Conservation (phyloP, 192 early-diverging fungal genomes). For the Linnemannia zychae region DNA sequence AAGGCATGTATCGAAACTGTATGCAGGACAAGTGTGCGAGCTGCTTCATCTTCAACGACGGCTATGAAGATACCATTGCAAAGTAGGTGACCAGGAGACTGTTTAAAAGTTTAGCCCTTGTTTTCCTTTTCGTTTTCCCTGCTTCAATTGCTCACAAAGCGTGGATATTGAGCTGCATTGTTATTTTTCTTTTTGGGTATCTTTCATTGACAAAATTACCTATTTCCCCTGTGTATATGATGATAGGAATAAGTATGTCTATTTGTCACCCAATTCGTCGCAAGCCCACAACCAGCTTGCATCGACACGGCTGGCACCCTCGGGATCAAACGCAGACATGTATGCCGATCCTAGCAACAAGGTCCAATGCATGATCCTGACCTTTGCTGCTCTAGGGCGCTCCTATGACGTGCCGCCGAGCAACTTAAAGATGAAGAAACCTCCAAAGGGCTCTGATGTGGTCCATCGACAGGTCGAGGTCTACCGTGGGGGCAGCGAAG, state of each 20-base stretch:
- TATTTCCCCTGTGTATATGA: neutral
- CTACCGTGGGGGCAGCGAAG: neutral
- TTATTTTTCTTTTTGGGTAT: neutral
- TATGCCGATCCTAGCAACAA: constrained; percentile 20
- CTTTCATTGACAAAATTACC: neutral
- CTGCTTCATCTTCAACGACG: constrained; percentile 57
- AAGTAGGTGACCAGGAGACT: constrained; percentile 20
- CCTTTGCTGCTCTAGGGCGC: constrained; percentile 39
- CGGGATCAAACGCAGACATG: constrained; percentile 9
- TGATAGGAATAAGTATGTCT: constrained; percentile 32
- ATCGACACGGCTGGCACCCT: neutral
- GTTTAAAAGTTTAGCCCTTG: neutral
- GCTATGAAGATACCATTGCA: constrained; percentile 40
- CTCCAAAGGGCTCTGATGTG: constrained; percentile 47
- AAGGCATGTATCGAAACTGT: constrained; percentile 56
- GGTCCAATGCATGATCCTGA: constrained; percentile 51
- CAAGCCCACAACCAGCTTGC: constrained; percentile 26
- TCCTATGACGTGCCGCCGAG: constrained; percentile 40
- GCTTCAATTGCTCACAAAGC: neutral
- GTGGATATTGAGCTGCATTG: neutral
- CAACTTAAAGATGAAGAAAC: constrained; percentile 40
- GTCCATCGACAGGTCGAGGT: constrained; percentile 31
- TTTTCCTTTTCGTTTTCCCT: constrained; percentile 7
- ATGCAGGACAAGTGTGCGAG: constrained; percentile 56
- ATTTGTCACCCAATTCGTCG: constrained; percentile 48